Evolutionary conservation across 2,329 filamentous ascomycete genomes (phyloP), one percentile per base, ranked within the genome.

Genomic region (Talaromyces verruculosus): DNA sequence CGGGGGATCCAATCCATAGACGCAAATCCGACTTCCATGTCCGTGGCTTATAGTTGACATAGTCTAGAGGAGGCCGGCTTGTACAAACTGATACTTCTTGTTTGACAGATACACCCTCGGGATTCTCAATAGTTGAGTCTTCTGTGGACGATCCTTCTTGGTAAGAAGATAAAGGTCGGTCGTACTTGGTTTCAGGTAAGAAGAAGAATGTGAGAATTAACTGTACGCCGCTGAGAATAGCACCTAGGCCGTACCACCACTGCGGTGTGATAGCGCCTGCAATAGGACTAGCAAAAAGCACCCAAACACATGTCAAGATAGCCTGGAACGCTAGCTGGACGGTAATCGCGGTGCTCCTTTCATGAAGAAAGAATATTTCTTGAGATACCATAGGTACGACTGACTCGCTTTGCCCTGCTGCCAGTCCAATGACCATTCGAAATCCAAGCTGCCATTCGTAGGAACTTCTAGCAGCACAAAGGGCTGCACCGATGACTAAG

Each of bases 351-450:
- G 68, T 80, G 47, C 78, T 78, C 4, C 80, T 72, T 69, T 83
- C 80, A 69, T 82, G 81, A 0, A 83, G 69, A 66, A 82, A 83
- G 68, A 80, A 80, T 11, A 81, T 73, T 63, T 80, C 78, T 69
- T 81, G 71, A 25, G 70, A 71, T 37, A 82, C 80, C 75, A 82
- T 75, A 0, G 79, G 79, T 1, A 79, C 76, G 3, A 82, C 70
- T 3, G 79, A 78, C 65, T 81, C 79, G 60, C 77, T 79, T 67
- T 81, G 79, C 7, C 79, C 80, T 5, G 79, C 78, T 2, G 78
- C 76, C 5, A 82, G 65, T 0, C 78, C 78, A 6, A 81, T 69
- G 0, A 81, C 51, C 72, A 78, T 76, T 2, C 79, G 74, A 1
- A 75, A 74, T 1, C 70, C 75, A 25, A 81, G 74, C 65, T 82